These are phyloP conservation scores for Microsporum audouinii DNA, from an alignment of 2,329 filamentous ascomycete species.

Conservation along the genomic window DNA sequence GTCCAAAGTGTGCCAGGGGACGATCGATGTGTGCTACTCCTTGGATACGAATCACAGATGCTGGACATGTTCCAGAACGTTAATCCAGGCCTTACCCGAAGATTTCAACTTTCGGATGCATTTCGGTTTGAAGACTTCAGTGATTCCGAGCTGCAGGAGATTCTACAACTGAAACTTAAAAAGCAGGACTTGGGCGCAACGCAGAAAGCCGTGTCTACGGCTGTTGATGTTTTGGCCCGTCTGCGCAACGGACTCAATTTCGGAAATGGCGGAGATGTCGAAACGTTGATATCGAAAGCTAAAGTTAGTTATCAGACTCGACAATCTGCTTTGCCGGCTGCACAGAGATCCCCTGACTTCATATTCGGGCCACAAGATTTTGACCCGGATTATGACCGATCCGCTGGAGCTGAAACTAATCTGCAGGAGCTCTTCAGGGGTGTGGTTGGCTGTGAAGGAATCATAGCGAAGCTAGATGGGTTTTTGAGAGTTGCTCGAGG, in stretches of 20 bases:
- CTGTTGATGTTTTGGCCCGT: constrained; percentile 49
- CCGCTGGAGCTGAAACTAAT: constrained; percentile 38
- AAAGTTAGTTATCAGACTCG: constrained; percentile 44
- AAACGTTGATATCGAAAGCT: constrained; percentile 51
- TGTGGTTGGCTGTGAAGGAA: constrained; percentile 46
- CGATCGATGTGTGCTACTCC: constrained; percentile 58
- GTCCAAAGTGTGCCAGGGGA: constrained; percentile 59
- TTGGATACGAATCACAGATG: constrained; percentile 62
- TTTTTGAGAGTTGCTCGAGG: constrained; percentile 44
- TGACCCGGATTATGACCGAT: constrained; percentile 49
- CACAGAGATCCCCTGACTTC: constrained; percentile 18
- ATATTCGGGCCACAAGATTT: constrained; percentile 42
- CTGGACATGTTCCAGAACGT: constrained; percentile 60
- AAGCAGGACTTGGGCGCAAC: constrained; percentile 44
- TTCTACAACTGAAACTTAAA: constrained; percentile 54
- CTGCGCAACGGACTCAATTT: constrained; percentile 55
- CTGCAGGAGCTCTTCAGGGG: constrained; percentile 46
- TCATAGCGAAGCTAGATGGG: constrained; percentile 43
- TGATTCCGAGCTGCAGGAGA: constrained; percentile 45
- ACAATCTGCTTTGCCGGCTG: constrained; percentile 18
- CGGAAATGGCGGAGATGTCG: constrained; percentile 63
- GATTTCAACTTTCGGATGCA: constrained; percentile 52
- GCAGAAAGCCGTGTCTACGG: constrained; percentile 41
- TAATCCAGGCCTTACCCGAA: constrained; percentile 56
- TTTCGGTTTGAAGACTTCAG: constrained; percentile 61